Conservation (phyloP, 1,139 yeast species). For the Suhomyces coccinellae region DNA sequence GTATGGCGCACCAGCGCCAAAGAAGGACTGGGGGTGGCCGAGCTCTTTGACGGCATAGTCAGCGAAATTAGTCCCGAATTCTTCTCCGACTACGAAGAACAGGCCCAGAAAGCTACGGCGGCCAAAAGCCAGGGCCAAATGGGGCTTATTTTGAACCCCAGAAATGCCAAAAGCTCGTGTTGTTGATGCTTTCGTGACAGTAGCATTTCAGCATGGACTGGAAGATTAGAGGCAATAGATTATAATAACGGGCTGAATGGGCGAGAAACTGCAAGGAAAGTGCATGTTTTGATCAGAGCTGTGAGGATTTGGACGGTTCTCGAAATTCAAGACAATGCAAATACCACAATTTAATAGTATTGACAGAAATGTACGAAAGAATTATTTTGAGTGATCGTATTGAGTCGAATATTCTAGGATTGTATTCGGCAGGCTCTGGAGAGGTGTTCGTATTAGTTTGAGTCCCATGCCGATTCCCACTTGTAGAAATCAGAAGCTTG, state of each 20-base stretch:
- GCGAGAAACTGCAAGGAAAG: too few relatives aligned
- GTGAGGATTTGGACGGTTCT: too few relatives aligned
- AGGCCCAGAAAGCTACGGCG: neutral
- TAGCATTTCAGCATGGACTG: neutral
- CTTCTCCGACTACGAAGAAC: conserved; percentile 11
- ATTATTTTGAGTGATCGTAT: too few relatives aligned
- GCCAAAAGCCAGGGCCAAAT: neutral
- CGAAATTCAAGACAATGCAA: too few relatives aligned
- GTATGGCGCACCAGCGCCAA: conserved; percentile 49
- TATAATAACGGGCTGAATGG: neutral
- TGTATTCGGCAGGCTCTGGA: too few relatives aligned
- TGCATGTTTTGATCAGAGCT: neutral
- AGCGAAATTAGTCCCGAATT: conserved; percentile 42
- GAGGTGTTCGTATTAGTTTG: too few relatives aligned
- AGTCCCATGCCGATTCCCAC: too few relatives aligned
- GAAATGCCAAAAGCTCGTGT: conserved; percentile 4
- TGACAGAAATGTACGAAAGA: too few relatives aligned
- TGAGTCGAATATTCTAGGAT: too few relatives aligned
- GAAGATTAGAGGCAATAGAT: neutral
- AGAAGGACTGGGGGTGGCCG: conserved; percentile 43
- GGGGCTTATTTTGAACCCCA: conserved; percentile 3
- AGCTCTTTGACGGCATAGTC: conserved; percentile 44
- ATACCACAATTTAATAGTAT: too few relatives aligned
- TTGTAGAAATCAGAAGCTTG: too few relatives aligned
- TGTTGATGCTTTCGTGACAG: too few relatives aligned